These are phyloP conservation scores for Chlorella sp. DNA, from an alignment of 139 green algal species.

Conservation along the genomic window DNA sequence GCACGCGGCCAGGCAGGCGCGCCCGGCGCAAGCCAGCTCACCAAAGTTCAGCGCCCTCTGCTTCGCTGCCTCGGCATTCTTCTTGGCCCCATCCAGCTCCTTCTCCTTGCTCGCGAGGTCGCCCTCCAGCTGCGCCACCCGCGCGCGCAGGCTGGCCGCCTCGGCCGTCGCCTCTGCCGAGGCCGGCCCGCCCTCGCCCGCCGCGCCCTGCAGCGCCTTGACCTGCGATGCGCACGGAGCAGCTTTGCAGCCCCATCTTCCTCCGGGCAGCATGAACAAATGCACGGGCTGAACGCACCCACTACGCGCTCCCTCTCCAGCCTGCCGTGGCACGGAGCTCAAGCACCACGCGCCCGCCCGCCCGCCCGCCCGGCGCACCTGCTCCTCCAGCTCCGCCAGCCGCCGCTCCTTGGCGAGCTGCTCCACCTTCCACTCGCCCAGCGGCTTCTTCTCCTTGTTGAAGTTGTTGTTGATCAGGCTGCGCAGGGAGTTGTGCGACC, in stretches of 20 bases:
- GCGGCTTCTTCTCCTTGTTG: constrained; percentile 30
- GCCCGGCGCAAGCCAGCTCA: not conserved
- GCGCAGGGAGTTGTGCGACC: not conserved
- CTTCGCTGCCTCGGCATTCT: not conserved
- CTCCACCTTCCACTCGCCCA: constrained; percentile 12
- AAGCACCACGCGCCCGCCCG: too few relatives aligned
- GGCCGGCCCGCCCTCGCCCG: not conserved
- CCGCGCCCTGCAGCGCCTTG: not conserved
- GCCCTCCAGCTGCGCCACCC: constrained; percentile 14
- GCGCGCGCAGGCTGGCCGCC: constrained; percentile 4
- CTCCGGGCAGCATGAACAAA: not conserved
- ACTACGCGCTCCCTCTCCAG: not conserved
- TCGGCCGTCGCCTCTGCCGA: not conserved
- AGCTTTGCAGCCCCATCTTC: not conserved
- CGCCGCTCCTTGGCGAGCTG: constrained; percentile 27
- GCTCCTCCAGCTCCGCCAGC: constrained; percentile 31
- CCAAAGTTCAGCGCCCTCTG: not conserved
- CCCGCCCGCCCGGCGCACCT: not conserved
- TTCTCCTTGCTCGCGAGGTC: constrained; percentile 8
- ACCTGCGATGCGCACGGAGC: not conserved
- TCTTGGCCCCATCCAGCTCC: constrained; percentile 1
- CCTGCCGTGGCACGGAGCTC: not conserved
- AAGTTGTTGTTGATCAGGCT: constrained; percentile 13
- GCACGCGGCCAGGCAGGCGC: not conserved
- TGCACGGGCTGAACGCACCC: not conserved